phyloP scores from a whole-genome alignment of 2,329 filamentous ascomycete genomes.

The Exophiala lecanii-corni region DNA sequence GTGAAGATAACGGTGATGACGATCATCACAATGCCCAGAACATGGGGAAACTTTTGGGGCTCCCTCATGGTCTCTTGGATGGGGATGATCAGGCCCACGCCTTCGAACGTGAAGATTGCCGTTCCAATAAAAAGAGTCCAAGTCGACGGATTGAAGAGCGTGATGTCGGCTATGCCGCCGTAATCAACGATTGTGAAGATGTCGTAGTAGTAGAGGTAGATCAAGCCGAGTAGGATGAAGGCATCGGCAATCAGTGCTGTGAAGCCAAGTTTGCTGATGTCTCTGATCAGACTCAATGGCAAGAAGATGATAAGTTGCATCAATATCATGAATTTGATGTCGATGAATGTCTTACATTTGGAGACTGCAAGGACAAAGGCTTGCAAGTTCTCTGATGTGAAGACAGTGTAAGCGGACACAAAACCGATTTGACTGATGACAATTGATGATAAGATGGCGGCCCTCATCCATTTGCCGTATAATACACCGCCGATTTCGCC shows the following conservation, averaged over 20 bases:
- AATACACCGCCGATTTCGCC: conserved; percentile 92
- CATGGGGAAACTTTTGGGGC: conserved; percentile 82
- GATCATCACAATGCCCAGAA: conserved; percentile 87
- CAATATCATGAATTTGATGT: conserved; percentile 84
- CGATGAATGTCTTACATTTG: conserved; percentile 77
- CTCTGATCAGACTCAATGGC: conserved; percentile 85
- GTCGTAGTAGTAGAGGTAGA: conserved; percentile 96
- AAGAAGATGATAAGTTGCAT: conserved; percentile 95
- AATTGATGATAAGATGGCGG: conserved; percentile 81
- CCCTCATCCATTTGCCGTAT: conserved; percentile 86
- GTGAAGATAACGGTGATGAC: conserved; percentile 89
- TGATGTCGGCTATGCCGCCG: conserved; percentile 76
- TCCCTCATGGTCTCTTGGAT: conserved; percentile 97
- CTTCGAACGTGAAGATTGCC: conserved; percentile 98
- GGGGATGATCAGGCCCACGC: conserved; percentile 93
- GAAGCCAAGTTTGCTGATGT: conserved; percentile 95
- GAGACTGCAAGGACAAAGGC: conserved; percentile 91
- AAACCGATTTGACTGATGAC: conserved; percentile 95
- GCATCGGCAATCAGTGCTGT: conserved; percentile 89
- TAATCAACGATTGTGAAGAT: conserved; percentile 73
- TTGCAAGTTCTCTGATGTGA: conserved; percentile 91
- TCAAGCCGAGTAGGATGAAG: conserved; percentile 86
- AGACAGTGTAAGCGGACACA: conserved; percentile 92
- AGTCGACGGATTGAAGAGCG: conserved; percentile 80
- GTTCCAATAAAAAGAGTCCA: conserved; percentile 99